Base-by-base conservation (phyloP, 2,329 filamentous ascomycete species). In the Hirsutella minnesotensis region DNA sequence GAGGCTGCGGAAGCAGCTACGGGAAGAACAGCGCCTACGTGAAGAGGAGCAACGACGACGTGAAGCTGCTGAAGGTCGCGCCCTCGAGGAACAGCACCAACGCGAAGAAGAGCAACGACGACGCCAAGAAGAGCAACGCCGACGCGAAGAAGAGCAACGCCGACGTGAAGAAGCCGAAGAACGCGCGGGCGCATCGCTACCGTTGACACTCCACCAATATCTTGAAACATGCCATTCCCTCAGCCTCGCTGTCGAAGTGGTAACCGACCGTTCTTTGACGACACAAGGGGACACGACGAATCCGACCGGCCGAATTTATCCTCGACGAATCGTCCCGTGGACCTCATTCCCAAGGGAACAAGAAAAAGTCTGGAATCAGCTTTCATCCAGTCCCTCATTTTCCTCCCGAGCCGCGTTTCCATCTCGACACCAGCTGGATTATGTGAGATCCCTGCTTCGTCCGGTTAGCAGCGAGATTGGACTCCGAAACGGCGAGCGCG, bases 291-390 rank as follows among this genome's bases (percentile, higher is more conserved):
- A 58, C 8, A 57, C 52, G 1, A 63, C 57, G 0, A 55, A 62
- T 39, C 55, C 57, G 8, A 48, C 44, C 38, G 56, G 59, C 35
- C 56, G 58, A 42, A 44, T 60, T 15, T 65, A 46, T 44, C 61
- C 62, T 47, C 48, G 44, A 47, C 55, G 54, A 36, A 64, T 67
- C 31, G 47, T 62, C 16, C 61, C 55, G 3, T 66, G 56, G 60
- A 40, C 54, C 9, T 49, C 56, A 40, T 67, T 62, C 39, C 38
- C 52, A 42, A 41, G 9, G 9, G 9, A 15, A 9, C 27, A 30
- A 15, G 9, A 30, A 30, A 9, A 4, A 3, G 4, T 30, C 3
- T 30, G 27, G 27, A 30, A 9, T 15, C 27, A 10, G 9, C 3
- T 30, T 15, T 30, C 27, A 9, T 3, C 3, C 27, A 30, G 27